Conservation (phyloP, 192 early-diverging fungal species). For the Umbelopsis sp. region DNA sequence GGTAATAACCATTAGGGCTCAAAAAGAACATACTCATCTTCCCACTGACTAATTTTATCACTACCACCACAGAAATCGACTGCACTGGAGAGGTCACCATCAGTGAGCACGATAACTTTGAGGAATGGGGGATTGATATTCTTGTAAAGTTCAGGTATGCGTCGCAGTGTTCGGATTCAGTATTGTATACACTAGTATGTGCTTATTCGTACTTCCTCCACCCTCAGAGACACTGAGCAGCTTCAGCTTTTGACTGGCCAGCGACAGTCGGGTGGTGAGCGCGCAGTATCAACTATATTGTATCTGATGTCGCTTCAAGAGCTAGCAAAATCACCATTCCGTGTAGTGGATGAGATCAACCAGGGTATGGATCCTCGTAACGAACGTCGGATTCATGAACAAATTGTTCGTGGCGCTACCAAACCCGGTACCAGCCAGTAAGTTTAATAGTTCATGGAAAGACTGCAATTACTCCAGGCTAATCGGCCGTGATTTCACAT, state of each 20-base stretch:
- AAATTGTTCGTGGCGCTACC: slow-evolving; percentile 86
- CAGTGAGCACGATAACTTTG: slow-evolving; percentile 77
- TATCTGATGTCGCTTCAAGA: slow-evolving; percentile 94
- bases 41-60: background rate
- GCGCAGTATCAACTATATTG: slow-evolving; percentile 93
- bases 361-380: slow-evolving; percentile 99
- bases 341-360: slow-evolving; percentile 99
- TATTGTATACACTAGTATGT: too few relatives aligned
- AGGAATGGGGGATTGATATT: slow-evolving; percentile 94
- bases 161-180: too few relatives aligned
- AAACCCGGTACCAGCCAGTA: slow-evolving; percentile 69
- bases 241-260: slow-evolving; percentile 84
- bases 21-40: background rate
- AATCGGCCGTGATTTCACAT: too few relatives aligned
- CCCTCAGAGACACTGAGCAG: slow-evolving; percentile 68
- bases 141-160: slow-evolving; percentile 91
- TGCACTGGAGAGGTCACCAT: slow-evolving; percentile 77
- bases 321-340: slow-evolving; percentile 88
- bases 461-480: too few relatives aligned
- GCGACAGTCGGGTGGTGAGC: slow-evolving; percentile 96
- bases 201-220: background rate
- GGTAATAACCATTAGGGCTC: slow-evolving; percentile 32
- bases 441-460: slow-evolving; percentile 24
- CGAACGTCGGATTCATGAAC: slow-evolving; percentile 92
- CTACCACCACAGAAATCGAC: slow-evolving; percentile 61